Conservation (phyloP, 2,329 filamentous ascomycete species). For the Fusarium humuli region DNA sequence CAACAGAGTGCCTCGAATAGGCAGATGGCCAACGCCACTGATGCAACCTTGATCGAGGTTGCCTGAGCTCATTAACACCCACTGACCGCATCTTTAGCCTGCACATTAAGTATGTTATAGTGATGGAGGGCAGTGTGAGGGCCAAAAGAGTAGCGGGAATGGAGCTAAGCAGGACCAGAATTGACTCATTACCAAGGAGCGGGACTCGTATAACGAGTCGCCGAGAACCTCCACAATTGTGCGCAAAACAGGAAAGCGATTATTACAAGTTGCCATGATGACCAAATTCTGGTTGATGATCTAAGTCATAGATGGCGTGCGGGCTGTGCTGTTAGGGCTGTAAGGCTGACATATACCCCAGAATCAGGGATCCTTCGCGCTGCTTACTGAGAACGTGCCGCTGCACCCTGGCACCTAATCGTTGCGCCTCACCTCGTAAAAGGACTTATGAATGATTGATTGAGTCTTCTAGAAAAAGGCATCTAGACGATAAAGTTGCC, state of each 20-base stretch:
- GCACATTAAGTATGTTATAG: slow-evolving; percentile 6
- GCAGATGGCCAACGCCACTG: slow-evolving; percentile 26
- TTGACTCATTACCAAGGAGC: slow-evolving; percentile 30
- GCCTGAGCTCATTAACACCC: slow-evolving; percentile 11
- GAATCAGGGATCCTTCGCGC: slow-evolving; percentile 37
- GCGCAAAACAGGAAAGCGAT: slow-evolving; percentile 21
- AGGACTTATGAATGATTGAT: slow-evolving; percentile 9
- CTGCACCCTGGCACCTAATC: slow-evolving; percentile 9
- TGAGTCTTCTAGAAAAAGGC: slow-evolving; percentile 23
- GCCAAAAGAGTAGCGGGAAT: slow-evolving; percentile 25
- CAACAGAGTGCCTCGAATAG: slow-evolving; percentile 29
- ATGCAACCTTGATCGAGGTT: slow-evolving; percentile 24
- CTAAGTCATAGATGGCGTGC: slow-evolving; percentile 5
- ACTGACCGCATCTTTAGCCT: slow-evolving; percentile 26
- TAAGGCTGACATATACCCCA: slow-evolving; percentile 46
- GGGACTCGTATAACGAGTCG: slow-evolving; percentile 19
- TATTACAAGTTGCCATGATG: slow-evolving; percentile 3
- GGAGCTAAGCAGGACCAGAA: slow-evolving; percentile 20
- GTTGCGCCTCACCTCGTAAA: not conserved
- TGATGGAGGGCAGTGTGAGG: slow-evolving; percentile 9
- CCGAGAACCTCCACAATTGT: slow-evolving; percentile 12
- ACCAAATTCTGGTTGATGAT: slow-evolving; percentile 30
- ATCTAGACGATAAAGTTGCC: not conserved
- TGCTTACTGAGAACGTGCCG: slow-evolving; percentile 34
- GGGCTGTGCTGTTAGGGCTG: slow-evolving; percentile 42